Conservation (phyloP, 208 protist genomes). For the Novymonas esmeraldas region DNA sequence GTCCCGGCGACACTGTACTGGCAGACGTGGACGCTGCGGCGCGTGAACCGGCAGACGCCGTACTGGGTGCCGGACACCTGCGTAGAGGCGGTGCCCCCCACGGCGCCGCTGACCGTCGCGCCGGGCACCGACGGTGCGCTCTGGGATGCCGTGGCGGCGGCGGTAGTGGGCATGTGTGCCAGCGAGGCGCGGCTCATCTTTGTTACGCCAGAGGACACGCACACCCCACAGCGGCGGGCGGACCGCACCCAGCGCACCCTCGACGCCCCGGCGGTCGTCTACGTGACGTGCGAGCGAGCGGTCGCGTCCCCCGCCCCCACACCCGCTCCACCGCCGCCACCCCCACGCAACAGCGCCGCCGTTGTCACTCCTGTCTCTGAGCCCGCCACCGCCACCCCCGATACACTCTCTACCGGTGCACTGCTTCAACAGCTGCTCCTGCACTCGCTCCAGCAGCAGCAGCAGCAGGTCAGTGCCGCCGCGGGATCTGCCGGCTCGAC, state of each 20-base stretch:
- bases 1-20: conserved; percentile 14
- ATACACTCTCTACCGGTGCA: conserved; percentile 4
- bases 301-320: not conserved
- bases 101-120: conserved; percentile 38
- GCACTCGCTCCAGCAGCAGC: conserved; percentile 38
- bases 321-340: not conserved
- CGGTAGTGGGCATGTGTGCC: conserved; percentile 48
- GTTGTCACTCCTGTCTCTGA: not conserved
- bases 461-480: conserved; percentile 1
- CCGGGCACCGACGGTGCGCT: conserved; percentile 39
- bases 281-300: conserved; percentile 20
- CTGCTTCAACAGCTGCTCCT: conserved; percentile 57
- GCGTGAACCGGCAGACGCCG: conserved; percentile 28
- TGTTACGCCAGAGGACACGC: conserved; percentile 40
- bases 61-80: conserved; percentile 44
- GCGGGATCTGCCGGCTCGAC: not conserved
- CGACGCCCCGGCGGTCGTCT: conserved; percentile 21
- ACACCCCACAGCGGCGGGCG: conserved; percentile 27
- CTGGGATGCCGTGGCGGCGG: conserved; percentile 50
- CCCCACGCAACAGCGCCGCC: not conserved
- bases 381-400: not conserved
- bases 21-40: conserved; percentile 44
- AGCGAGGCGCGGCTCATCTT: conserved; percentile 51
- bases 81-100: conserved; percentile 43
- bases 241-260: not conserved